phyloP scores from a whole-genome alignment of 2,329 filamentous ascomycete genomes.

The Aaosphaeria arxii region DNA sequence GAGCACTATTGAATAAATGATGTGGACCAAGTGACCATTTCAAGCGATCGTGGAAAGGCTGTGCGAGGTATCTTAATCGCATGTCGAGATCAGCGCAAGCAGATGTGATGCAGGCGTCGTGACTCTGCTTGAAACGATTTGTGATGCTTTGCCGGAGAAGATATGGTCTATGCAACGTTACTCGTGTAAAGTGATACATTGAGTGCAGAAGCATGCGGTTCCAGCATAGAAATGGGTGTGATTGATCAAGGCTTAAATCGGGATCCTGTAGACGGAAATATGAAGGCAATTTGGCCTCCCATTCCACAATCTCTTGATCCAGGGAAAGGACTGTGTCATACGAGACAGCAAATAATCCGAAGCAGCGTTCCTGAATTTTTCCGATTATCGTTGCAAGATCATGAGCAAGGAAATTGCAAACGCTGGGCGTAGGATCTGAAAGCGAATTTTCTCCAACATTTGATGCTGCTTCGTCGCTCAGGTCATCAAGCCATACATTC shows the following conservation, averaged over 20 bases:
- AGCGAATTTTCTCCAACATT: slow-evolving; percentile 17
- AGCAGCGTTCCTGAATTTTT: slow-evolving; percentile 40
- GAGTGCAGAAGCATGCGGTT: slow-evolving; percentile 40
- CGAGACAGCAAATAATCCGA: slow-evolving; percentile 35
- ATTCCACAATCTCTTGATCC: slow-evolving; percentile 32
- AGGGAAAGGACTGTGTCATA: slow-evolving; percentile 39
- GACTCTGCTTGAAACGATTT: slow-evolving; percentile 38
- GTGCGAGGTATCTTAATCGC: slow-evolving; percentile 30
- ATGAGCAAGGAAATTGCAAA: slow-evolving; percentile 31
- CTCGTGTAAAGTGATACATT: slow-evolving; percentile 40
- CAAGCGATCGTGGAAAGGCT: slow-evolving; percentile 29
- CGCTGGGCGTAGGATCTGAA: slow-evolving; percentile 32
- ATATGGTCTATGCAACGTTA: slow-evolving; percentile 41
- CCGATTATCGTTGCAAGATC: slow-evolving; percentile 37
- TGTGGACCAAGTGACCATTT: slow-evolving; percentile 37
- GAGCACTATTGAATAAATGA: slow-evolving; percentile 43
- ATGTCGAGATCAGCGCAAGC: slow-evolving; percentile 42
- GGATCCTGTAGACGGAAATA: slow-evolving; percentile 36
- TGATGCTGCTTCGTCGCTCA: slow-evolving; percentile 28
- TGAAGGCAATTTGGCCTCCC: slow-evolving; percentile 30
- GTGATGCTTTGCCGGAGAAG: slow-evolving; percentile 42
- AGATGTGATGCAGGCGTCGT: slow-evolving; percentile 41
- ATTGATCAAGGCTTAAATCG: slow-evolving; percentile 28
- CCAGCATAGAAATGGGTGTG: slow-evolving; percentile 32
- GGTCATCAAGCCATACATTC: slow-evolving; percentile 41